phyloP scores from a whole-genome alignment of 495 filamentous ascomycete species.

The Trichoderma gamsii region DNA sequence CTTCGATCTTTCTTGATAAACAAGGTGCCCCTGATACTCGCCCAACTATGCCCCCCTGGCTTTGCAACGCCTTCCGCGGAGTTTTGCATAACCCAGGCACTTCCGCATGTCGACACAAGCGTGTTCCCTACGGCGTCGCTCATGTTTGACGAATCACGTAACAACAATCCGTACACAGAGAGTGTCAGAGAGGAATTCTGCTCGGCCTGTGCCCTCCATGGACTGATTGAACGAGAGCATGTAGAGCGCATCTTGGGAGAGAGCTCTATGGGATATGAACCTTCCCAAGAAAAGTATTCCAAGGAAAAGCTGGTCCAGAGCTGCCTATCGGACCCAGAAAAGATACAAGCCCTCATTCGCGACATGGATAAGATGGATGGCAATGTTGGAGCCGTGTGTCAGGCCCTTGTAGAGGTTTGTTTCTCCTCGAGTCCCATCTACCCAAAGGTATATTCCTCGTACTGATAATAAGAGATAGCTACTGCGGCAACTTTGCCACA shows the following conservation, averaged over 20 bases:
- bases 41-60: conserved; percentile 11
- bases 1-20: conserved; percentile 90
- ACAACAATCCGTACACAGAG: conserved; percentile 65
- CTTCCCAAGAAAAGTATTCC: conserved; percentile 65
- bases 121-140: conserved; percentile 74
- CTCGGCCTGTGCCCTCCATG: conserved; percentile 83
- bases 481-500: conserved; percentile 67
- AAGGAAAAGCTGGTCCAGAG: conserved; percentile 71
- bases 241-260: conserved; percentile 81
- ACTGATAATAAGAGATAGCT: conserved; percentile 45
- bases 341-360: conserved; percentile 63
- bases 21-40: conserved; percentile 76
- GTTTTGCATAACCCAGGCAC: conserved; percentile 71
- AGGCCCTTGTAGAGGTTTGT: conserved; percentile 70
- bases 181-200: conserved; percentile 88
- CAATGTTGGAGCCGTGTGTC: conserved; percentile 84
- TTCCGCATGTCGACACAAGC: conserved; percentile 68
- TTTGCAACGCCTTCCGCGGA: conserved; percentile 55
- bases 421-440: background rate
- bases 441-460: background rate
- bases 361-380: conserved; percentile 92
- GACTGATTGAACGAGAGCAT: conserved; percentile 66
- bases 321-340: conserved; percentile 64
- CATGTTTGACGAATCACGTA: conserved; percentile 69
- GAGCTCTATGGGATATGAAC: conserved; percentile 74